A percentile compares a stretch with the other conserved stretches of the same genome.
Evolutionary conservation across 805 yeast genomes (phyloP).

Genomic region (Pichia nanzhaoensis): DNA sequence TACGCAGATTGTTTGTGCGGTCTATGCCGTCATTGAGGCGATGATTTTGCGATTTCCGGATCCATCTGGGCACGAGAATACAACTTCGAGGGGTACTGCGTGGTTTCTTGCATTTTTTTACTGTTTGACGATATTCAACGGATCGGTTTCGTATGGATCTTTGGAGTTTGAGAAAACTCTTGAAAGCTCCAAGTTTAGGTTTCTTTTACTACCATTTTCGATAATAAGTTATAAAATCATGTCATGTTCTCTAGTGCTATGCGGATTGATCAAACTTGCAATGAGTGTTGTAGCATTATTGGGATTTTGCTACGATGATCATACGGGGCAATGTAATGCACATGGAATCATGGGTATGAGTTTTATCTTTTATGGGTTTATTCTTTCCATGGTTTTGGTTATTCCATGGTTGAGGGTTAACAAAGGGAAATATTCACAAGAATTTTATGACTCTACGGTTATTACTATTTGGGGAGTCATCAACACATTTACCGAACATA

Average conservation of each 20-base stretch:
- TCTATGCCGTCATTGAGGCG: conserved; percentile 51
- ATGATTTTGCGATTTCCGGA: conserved; percentile 58
- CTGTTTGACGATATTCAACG: conserved; percentile 44
- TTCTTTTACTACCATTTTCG: conserved; percentile 32
- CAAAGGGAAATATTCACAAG: conserved; percentile 58
- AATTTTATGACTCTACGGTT: conserved; percentile 71
- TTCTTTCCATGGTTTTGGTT: conserved; percentile 57
- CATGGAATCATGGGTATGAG: conserved; percentile 97
- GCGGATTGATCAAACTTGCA: conserved; percentile 76
- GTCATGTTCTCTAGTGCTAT: conserved; percentile 40
- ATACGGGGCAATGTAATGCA: conserved; percentile 92
- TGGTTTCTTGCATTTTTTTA: conserved; percentile 49
- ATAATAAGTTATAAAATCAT: conserved; percentile 36
- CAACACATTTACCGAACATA: conserved; percentile 92
- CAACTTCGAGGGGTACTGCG: conserved; percentile 62
- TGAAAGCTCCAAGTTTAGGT: conserved; percentile 31
- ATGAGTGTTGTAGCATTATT: conserved; percentile 78
- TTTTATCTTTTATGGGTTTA: conserved; percentile 72
- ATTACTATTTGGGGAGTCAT: conserved; percentile 90
- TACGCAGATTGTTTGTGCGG: conserved; percentile 40
- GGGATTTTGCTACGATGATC: conserved; percentile 79
- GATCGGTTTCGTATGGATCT: conserved; percentile 38
- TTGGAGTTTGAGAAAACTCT: conserved; percentile 20
- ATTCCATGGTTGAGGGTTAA: conserved; percentile 67
- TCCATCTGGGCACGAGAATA: conserved; percentile 56